Evolutionary conservation across 352 stramenopile genomes (phyloP).

Genomic region (Nothophytophthora sp.): DNA sequence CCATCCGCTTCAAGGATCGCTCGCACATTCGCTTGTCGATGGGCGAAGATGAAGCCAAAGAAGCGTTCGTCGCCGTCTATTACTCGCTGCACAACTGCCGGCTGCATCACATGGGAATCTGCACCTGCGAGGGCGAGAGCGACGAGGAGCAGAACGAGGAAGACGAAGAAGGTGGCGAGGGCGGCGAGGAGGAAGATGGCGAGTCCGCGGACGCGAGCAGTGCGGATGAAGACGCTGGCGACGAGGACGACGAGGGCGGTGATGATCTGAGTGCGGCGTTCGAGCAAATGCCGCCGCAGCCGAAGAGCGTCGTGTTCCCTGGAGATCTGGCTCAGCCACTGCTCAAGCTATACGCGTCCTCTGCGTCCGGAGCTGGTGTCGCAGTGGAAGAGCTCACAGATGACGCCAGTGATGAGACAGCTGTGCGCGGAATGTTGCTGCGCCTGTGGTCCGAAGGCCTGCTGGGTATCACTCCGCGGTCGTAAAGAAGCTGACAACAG

Average conservation of each 20-base stretch:
- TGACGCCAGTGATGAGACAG: slow-evolving; percentile 45
- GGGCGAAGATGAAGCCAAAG: slow-evolving; percentile 56
- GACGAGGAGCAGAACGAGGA: slow-evolving; percentile 24
- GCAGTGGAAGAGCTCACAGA: slow-evolving; percentile 48
- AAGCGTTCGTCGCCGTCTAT: slow-evolving; percentile 67
- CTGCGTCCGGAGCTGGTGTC: slow-evolving; percentile 13
- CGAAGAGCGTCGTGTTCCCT: slow-evolving; percentile 66
- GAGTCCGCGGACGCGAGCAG: slow-evolving; percentile 16
- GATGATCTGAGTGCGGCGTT: slow-evolving; percentile 32
- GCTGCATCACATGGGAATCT: slow-evolving; percentile 83
- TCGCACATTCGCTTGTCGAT: slow-evolving; percentile 71
- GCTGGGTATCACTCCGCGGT: slow-evolving; percentile 34
- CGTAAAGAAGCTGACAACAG: slow-evolving; percentile 7
- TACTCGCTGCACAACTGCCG: slow-evolving; percentile 79
- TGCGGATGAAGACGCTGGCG: slow-evolving; percentile 33
- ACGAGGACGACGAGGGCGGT: slow-evolving; percentile 30
- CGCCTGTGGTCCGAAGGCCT: slow-evolving; percentile 79
- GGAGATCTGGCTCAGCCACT: slow-evolving; percentile 56
- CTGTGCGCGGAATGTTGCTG: slow-evolving; percentile 80
- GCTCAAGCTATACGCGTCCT: slow-evolving; percentile 73
- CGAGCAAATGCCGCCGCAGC: slow-evolving; percentile 38
- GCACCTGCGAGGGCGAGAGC: slow-evolving; percentile 49
- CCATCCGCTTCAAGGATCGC: slow-evolving; percentile 67
- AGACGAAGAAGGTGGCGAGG: slow-evolving; percentile 25
- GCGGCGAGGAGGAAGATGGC: slow-evolving; percentile 24